These are phyloP conservation scores for Saccharomycopsis olivae DNA, from an alignment of 805 yeast species.

Conservation along the genomic window DNA sequence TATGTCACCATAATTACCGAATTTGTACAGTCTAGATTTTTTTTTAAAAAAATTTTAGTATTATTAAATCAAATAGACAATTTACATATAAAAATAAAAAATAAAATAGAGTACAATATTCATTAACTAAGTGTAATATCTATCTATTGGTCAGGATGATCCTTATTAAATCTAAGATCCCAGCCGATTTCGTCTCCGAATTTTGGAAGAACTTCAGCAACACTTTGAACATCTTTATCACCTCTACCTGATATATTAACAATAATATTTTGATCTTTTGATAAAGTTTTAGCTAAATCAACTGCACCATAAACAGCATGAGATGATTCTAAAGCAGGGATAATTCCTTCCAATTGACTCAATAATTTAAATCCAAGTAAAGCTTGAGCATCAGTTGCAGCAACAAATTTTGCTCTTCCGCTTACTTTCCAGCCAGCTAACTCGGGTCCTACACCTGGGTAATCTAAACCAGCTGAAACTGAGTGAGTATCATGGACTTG, in stretches of 20 bases:
- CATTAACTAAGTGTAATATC: not conserved
- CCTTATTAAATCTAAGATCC: slow-evolving; percentile 78
- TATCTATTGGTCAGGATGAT: slow-evolving; percentile 16
- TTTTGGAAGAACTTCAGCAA: slow-evolving; percentile 68
- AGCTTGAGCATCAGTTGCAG: slow-evolving; percentile 95
- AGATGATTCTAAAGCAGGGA: slow-evolving; percentile 96
- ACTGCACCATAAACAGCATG: slow-evolving; percentile 93
- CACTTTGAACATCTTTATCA: slow-evolving; percentile 84
- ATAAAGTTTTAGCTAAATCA: slow-evolving; percentile 75
- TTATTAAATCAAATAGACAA: not conserved
- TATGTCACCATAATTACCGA: too few relatives aligned
- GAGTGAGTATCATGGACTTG: slow-evolving; percentile 98
- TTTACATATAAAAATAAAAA: not conserved
- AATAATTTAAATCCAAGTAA: slow-evolving; percentile 79
- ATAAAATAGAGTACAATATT: not conserved
- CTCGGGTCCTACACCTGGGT: slow-evolving; percentile 99
- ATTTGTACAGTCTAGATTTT: too few relatives aligned
- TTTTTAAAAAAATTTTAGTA: not conserved
- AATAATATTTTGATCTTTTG: slow-evolving; percentile 68
- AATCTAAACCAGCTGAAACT: slow-evolving; percentile 95
- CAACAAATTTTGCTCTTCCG: slow-evolving; percentile 84
- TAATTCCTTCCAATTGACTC: slow-evolving; percentile 93
- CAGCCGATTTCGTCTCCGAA: slow-evolving; percentile 89
- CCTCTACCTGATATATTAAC: slow-evolving; percentile 96
- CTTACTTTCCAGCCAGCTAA: slow-evolving; percentile 89